Evolutionary conservation across 2,329 filamentous ascomycete species (phyloP).

Genomic region (Zasmidium cellare): DNA sequence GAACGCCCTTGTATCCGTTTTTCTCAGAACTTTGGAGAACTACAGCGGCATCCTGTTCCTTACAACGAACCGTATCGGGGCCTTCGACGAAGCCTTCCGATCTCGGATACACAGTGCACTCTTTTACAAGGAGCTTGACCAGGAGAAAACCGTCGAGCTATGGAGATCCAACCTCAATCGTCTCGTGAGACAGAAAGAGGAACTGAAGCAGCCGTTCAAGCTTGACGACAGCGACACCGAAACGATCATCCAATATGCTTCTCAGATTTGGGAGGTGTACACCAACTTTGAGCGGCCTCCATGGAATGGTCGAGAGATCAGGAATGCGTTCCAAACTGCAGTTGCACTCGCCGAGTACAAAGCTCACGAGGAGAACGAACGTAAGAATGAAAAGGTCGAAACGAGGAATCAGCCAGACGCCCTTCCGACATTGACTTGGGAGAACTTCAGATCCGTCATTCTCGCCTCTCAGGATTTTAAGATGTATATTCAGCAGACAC

Average conservation of each 20-base stretch:
- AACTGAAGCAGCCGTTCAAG: not conserved
- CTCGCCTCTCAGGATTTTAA: too few species aligned
- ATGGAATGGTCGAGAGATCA: conserved; percentile 42
- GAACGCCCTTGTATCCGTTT: conserved; percentile 33
- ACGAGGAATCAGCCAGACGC: too few species aligned
- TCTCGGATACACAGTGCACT: conserved; percentile 35
- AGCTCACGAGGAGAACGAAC: too few species aligned
- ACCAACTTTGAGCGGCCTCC: conserved; percentile 6
- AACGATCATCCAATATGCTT: not conserved
- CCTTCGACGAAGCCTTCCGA: conserved; percentile 37
- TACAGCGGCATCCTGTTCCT: conserved; percentile 39
- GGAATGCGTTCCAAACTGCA: conserved; percentile 40
- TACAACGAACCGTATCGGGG: conserved; percentile 37
- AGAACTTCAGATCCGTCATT: too few species aligned
- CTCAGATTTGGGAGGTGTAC: not conserved
- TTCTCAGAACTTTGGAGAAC: conserved; percentile 40
- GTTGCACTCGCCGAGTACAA: conserved; percentile 33
- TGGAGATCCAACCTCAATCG: conserved; percentile 2
- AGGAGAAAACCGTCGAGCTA: not conserved
- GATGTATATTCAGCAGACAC: too few species aligned
- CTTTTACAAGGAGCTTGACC: conserved; percentile 16
- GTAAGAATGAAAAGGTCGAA: too few species aligned
- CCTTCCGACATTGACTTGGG: too few species aligned
- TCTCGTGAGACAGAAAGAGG: not conserved
- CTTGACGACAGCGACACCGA: too few species aligned